These are phyloP conservation scores for Arabidopsis hybrid DNA, from an alignment of 441 rosid species.

Conservation along the genomic window DNA sequence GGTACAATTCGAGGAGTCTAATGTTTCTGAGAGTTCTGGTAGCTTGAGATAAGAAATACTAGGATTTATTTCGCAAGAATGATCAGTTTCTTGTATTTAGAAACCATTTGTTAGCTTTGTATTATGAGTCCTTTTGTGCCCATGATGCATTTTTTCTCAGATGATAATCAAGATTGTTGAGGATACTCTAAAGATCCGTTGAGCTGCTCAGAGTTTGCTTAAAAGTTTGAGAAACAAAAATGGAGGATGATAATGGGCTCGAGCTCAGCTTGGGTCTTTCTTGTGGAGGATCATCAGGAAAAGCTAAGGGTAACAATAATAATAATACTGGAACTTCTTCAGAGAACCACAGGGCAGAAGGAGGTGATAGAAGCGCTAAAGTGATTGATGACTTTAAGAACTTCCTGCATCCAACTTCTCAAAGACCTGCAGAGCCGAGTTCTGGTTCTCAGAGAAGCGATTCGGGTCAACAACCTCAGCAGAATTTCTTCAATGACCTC, in stretches of 20 bases:
- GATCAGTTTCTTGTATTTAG: not conserved
- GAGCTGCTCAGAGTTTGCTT: constrained; percentile 14
- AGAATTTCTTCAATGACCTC: constrained; percentile 84
- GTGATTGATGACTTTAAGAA: constrained; percentile 71
- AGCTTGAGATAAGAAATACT: not conserved
- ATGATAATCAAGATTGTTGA: constrained; percentile 21
- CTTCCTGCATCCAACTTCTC: constrained; percentile 64
- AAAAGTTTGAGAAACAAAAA: constrained; percentile 30
- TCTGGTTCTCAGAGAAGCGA: constrained; percentile 70
- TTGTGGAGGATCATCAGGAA: constrained; percentile 78
- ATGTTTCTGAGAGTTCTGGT: constrained; percentile 4
- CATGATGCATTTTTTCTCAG: constrained; percentile 11
- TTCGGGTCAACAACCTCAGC: constrained; percentile 61
- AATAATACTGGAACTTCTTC: constrained; percentile 63
- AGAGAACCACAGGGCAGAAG: constrained; percentile 60
- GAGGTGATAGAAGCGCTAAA: constrained; percentile 70
- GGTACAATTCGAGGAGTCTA: not conserved
- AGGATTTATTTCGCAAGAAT: constrained; percentile 1
- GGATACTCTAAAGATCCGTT: constrained; percentile 9
- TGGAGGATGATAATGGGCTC: constrained; percentile 92
- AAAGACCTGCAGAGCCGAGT: constrained; percentile 54
- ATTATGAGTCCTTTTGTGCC: not conserved
- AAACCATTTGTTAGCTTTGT: not conserved
- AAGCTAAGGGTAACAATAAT: constrained; percentile 66
- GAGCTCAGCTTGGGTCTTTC: constrained; percentile 94